Evolutionary conservation across 768 basidiomycete species (phyloP).

Genomic region (Phaffia tasmanica): DNA sequence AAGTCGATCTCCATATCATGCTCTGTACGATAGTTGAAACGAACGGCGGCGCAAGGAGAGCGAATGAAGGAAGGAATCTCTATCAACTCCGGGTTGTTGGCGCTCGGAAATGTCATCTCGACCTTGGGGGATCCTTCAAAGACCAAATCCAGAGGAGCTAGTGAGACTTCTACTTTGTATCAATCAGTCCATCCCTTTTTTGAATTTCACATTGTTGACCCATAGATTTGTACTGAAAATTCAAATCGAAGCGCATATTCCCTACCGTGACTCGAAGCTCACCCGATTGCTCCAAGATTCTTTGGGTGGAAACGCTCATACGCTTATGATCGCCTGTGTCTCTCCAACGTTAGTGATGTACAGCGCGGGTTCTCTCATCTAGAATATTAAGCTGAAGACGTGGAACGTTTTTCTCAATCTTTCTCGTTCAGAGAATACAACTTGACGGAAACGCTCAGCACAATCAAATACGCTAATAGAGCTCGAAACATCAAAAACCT

Average conservation of each 20-base stretch:
- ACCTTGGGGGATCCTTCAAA: slow-evolving; percentile 80
- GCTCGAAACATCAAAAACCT: slow-evolving; percentile 95
- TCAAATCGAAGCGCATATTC: slow-evolving; percentile 53
- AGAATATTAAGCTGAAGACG: not conserved
- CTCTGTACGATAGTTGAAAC: slow-evolving; percentile 55
- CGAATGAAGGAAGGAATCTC: slow-evolving; percentile 98
- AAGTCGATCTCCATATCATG: slow-evolving; percentile 23
- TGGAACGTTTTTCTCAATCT: not conserved
- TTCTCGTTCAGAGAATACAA: slow-evolving; percentile 69
- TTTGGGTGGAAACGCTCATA: slow-evolving; percentile 92
- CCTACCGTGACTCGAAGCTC: slow-evolving; percentile 96
- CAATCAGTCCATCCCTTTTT: not conserved
- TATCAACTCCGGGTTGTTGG: slow-evolving; percentile 91
- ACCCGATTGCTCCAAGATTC: slow-evolving; percentile 93
- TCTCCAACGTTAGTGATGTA: slow-evolving; percentile 41
- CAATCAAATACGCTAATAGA: slow-evolving; percentile 87
- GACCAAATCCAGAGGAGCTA: slow-evolving; percentile 61
- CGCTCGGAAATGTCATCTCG: slow-evolving; percentile 96
- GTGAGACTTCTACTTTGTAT: not conserved
- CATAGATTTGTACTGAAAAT: not conserved
- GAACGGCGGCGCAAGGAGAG: slow-evolving; percentile 89
- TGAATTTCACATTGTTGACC: not conserved
- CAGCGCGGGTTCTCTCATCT: not conserved
- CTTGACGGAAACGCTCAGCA: slow-evolving; percentile 67
- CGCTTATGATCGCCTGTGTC: slow-evolving; percentile 97